Conservation (phyloP, 129 eudicot species). For the Logfia minima region DNA sequence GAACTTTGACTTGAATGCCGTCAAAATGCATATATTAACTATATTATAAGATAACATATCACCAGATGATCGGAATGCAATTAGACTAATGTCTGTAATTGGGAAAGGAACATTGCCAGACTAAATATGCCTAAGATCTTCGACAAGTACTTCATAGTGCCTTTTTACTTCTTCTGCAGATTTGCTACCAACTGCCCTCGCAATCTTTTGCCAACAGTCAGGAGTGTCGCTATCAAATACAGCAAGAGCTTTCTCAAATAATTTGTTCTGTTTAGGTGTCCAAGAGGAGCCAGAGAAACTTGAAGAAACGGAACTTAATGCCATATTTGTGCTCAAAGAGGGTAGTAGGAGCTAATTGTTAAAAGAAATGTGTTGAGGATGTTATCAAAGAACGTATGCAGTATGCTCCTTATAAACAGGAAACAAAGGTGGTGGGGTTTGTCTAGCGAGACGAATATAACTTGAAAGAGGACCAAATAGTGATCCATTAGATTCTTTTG, state of each 20-base stretch:
- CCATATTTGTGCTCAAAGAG: constrained; percentile 37
- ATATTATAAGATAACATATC: not conserved
- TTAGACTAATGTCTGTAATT: constrained; percentile 40
- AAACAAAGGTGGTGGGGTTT: constrained; percentile 43
- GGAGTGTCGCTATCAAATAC: constrained; percentile 64
- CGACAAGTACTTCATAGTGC: constrained; percentile 67
- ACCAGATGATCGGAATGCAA: constrained; percentile 29
- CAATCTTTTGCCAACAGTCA: constrained; percentile 75
- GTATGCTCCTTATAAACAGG: constrained; percentile 45
- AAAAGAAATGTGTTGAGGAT: constrained; percentile 1
- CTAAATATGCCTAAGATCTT: constrained; percentile 71
- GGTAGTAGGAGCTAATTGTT: not conserved
- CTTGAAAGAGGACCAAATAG: constrained; percentile 30
- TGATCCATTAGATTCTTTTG: constrained; percentile 29
- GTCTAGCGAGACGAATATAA: constrained; percentile 41
- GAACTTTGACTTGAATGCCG: not conserved
- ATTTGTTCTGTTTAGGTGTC: constrained; percentile 68
- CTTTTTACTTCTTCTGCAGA: constrained; percentile 73
- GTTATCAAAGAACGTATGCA: constrained; percentile 21
- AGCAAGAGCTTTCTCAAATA: constrained; percentile 73
- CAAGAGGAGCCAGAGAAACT: constrained; percentile 48
- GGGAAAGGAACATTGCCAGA: constrained; percentile 67
- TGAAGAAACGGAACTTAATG: constrained; percentile 54
- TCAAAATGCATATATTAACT: not conserved
- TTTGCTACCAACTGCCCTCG: constrained; percentile 69